Evolutionary conservation across 2,329 filamentous ascomycete species (phyloP).

Genomic region (Xylariales sp.): DNA sequence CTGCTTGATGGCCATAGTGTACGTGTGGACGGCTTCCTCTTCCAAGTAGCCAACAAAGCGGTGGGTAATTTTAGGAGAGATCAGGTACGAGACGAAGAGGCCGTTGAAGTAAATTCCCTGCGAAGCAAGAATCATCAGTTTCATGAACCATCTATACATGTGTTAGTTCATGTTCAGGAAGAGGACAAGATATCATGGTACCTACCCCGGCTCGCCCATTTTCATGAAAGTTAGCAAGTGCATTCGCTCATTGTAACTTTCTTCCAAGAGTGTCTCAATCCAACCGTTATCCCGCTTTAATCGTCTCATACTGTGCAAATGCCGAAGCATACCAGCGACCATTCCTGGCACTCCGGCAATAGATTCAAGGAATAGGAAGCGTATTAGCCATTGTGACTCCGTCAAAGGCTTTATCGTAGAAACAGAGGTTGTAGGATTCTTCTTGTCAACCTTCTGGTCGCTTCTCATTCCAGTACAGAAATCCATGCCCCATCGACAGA

Average conservation of each 20-base stretch:
- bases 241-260: slow-evolving; percentile 92
- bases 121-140: slow-evolving; percentile 81
- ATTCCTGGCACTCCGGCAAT: slow-evolving; percentile 95
- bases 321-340: slow-evolving; percentile 91
- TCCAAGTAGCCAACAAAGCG: slow-evolving; percentile 96
- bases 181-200: neutral
- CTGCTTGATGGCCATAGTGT: slow-evolving; percentile 83
- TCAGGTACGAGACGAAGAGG: slow-evolving; percentile 82
- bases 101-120: slow-evolving; percentile 97
- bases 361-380: slow-evolving; percentile 90
- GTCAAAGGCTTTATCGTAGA: slow-evolving; percentile 59
- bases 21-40: slow-evolving; percentile 94
- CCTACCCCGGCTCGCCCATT: slow-evolving; percentile 69
- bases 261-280: slow-evolving; percentile 89
- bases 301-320: slow-evolving; percentile 75
- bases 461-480: slow-evolving; percentile 68
- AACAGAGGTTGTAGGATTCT: slow-evolving; percentile 50
- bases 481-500: slow-evolving; percentile 78
- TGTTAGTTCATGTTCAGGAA: slow-evolving; percentile 8
- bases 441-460: slow-evolving; percentile 62
- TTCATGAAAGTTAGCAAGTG: slow-evolving; percentile 90
- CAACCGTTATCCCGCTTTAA: slow-evolving; percentile 94
- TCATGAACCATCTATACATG: slow-evolving; percentile 74
- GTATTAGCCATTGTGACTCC: slow-evolving; percentile 82
- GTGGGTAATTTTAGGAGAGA: slow-evolving; percentile 84